Percentiles rank a stretch among this genome's conserved stretches.
phyloP scores from a whole-genome alignment of 1,284 basidiomycete species.

The Fomes fomentarius region DNA sequence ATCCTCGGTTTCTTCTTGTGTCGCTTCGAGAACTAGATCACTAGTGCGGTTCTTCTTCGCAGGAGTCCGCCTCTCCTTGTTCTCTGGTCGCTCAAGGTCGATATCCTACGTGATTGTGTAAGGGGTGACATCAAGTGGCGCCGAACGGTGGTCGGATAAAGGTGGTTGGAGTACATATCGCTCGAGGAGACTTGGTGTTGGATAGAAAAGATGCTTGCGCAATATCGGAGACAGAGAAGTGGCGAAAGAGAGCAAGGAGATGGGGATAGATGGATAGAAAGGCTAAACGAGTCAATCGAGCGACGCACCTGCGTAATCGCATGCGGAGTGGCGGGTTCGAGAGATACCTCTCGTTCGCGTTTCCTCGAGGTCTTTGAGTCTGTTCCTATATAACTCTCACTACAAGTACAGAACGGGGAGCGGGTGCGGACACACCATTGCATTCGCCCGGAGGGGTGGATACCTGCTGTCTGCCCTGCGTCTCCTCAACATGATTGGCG shows the following conservation, averaged over 20 bases:
- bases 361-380: constrained; percentile 42
- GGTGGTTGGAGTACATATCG: too few relatives aligned
- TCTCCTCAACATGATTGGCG: constrained; percentile 1
- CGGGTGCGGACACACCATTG: constrained; percentile 13
- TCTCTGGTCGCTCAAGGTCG: constrained; percentile 30
- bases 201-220: too few relatives aligned
- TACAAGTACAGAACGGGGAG: neutral
- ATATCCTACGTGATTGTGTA: constrained; percentile 43
- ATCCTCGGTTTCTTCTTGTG: constrained; percentile 60
- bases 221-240: too few relatives aligned
- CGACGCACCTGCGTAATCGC: constrained; percentile 39
- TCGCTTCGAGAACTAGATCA: constrained; percentile 52
- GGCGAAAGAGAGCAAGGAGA: neutral
- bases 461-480: constrained; percentile 6
- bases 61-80: constrained; percentile 53
- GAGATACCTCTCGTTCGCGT: constrained; percentile 73
- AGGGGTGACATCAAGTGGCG: neutral
- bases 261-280: constrained; percentile 11
- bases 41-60: constrained; percentile 71
- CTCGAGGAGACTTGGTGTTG: too few relatives aligned
- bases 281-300: constrained; percentile 25
- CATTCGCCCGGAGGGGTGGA: constrained; percentile 17
- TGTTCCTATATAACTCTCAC: neutral
- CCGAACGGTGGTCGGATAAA: too few relatives aligned
- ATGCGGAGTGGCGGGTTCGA: constrained; percentile 65